Conservation (phyloP, 768 basidiomycete genomes). For the Neoboletus brunneissimus region DNA sequence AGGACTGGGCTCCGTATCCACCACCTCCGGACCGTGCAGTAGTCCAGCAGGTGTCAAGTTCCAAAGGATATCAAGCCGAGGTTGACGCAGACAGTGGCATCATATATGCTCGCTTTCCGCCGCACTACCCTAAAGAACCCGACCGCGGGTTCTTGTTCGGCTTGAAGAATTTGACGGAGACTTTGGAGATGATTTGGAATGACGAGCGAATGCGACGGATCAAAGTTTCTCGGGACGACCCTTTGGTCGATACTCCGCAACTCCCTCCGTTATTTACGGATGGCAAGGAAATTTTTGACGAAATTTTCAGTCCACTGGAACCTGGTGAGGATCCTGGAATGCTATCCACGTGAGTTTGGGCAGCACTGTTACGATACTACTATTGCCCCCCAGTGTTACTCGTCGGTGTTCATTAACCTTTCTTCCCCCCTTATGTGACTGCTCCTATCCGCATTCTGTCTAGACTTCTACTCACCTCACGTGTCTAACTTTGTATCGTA, state of each 20-base stretch:
- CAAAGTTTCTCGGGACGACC: slow-evolving; percentile 59
- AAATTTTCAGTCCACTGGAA: slow-evolving; percentile 54
- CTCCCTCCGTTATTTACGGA: slow-evolving; percentile 65
- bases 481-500: slow-evolving; percentile 11
- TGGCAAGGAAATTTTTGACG: slow-evolving; percentile 77
- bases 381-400: not conserved
- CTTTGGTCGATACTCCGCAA: slow-evolving; percentile 42
- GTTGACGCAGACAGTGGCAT: slow-evolving; percentile 81
- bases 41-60: slow-evolving; percentile 49
- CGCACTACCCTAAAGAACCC: slow-evolving; percentile 83
- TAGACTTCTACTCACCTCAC: slow-evolving; percentile 16
- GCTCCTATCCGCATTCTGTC: not conserved
- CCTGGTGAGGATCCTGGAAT: slow-evolving; percentile 68
- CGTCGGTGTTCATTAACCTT: not conserved
- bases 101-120: slow-evolving; percentile 90
- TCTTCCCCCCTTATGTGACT: not conserved
- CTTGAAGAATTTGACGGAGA: slow-evolving; percentile 71
- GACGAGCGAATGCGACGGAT: slow-evolving; percentile 73
- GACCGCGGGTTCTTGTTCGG: slow-evolving; percentile 95
- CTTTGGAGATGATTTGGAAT: slow-evolving; percentile 84
- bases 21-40: slow-evolving; percentile 39
- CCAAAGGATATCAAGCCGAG: slow-evolving; percentile 77
- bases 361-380: not conserved
- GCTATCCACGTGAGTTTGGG: slow-evolving; percentile 60
- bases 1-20: slow-evolving; percentile 78